Evolutionary conservation across 768 basidiomycete genomes (phyloP), one percentile per base, ranked within the genome.

Genomic region (Fomitopsis pulvina): DNA sequence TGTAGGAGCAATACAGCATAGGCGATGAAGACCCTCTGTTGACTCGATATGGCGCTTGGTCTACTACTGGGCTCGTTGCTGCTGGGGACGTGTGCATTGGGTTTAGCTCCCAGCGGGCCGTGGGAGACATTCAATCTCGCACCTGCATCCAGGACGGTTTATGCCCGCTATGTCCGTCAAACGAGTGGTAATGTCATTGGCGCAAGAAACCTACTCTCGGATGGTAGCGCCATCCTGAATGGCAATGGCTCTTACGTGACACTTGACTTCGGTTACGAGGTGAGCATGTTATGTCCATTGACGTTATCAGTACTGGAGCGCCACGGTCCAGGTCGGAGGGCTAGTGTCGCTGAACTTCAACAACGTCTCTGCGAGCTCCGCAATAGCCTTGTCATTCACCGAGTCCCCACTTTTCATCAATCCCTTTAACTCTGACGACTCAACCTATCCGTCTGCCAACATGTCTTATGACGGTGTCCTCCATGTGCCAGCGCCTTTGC

Each of bases 401-500:
- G 79, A 82, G 53, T 81, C 79, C 0, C 74, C 79, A 0, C 44
- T 65, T 32, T 80, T 79, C 66, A 79, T 81, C 27, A 69, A 75
- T 16, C 75, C 78, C 1, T 62, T 64, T 2, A 70, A 71, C 1
- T 79, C 79, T 0, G 79, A 80, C 52, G 79, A 80, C 58, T 68
- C 67, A 1, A 52, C 65, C 4, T 60, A 59, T 28, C 58, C 65
- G 1, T 52, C 65, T 2, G 54, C 60, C 5, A 78, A 76, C 5
- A 73, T 70, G 10, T 72, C 68, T 39, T 75, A 78, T 25, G 71
- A 73, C 47, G 66, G 66, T 12, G 72, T 78, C 3, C 66, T 79
- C 2, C 54, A 55, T 16, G 59, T 79, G 5, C 53, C 66, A 2
- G 64, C 67, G 0, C 74, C 76, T 1, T 60, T 73, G 12, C 16